Evolutionary conservation across 1,284 basidiomycete genomes (phyloP).

Genomic region (Apiotrichum brassicae): DNA sequence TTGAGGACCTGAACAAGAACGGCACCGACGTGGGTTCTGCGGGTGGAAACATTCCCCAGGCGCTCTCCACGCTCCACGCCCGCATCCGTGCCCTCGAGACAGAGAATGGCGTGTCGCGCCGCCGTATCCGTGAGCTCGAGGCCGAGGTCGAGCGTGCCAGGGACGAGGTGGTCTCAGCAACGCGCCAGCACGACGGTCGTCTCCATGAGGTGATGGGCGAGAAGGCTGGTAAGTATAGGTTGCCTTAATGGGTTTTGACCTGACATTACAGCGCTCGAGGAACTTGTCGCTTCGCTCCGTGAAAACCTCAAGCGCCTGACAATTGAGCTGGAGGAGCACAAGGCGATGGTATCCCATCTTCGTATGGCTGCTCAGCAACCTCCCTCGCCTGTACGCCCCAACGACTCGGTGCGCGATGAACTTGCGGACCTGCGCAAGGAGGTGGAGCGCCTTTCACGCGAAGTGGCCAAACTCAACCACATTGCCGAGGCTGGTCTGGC

Average conservation of each 20-base stretch:
- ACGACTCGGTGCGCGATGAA: conserved; percentile 48
- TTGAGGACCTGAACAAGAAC: conserved; percentile 35
- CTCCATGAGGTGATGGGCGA: conserved; percentile 63
- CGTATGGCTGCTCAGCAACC: conserved; percentile 42
- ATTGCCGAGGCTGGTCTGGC: conserved; percentile 76
- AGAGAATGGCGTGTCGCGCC: conserved; percentile 69
- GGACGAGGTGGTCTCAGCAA: conserved; percentile 46
- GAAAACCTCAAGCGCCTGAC: conserved; percentile 68
- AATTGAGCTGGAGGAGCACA: conserved; percentile 66
- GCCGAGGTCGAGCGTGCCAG: conserved; percentile 57
- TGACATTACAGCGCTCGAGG: conserved; percentile 60
- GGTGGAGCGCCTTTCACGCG: conserved; percentile 58
- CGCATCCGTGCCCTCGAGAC: conserved; percentile 55
- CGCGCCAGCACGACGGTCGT: conserved; percentile 17
- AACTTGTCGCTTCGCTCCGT: conserved; percentile 63
- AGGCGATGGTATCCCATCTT: conserved; percentile 58
- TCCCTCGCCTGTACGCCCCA: conserved; percentile 12
- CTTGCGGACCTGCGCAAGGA: conserved; percentile 52
- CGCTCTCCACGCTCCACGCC: conserved; percentile 36
- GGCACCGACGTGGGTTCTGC: conserved; percentile 21
- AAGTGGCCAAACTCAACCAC: conserved; percentile 71
- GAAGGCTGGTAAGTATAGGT: conserved; percentile 69
- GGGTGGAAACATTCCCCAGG: conserved; percentile 25
- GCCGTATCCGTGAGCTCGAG: conserved; percentile 73
- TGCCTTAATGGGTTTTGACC: no score